These are phyloP conservation scores for Leccinum incarnatum DNA, from an alignment of 768 basidiomycete species.

Conservation along the genomic window DNA sequence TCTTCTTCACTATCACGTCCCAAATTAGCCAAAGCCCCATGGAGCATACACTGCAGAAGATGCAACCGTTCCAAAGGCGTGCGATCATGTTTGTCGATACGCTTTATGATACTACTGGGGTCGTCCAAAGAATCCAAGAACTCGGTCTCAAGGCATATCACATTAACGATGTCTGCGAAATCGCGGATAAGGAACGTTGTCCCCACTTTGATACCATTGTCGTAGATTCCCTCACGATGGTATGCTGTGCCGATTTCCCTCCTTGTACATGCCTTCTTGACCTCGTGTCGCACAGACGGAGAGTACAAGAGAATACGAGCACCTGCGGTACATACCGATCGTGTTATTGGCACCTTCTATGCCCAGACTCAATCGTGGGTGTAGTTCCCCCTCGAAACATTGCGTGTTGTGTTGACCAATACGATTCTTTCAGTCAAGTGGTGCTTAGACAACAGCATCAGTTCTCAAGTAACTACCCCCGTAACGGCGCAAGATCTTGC, in stretches of 20 bases:
- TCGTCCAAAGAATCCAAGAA: constrained; percentile 73
- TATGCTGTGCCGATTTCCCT: constrained; percentile 41
- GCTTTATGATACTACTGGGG: constrained; percentile 67
- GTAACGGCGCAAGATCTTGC: constrained; percentile 85
- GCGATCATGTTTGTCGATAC: constrained; percentile 94
- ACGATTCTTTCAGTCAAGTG: constrained; percentile 68
- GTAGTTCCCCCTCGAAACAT: not conserved
- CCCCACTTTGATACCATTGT: constrained; percentile 95
- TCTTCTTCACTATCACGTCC: constrained; percentile 95
- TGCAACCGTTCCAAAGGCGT: constrained; percentile 83
- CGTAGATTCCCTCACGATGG: constrained; percentile 83
- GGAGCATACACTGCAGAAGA: constrained; percentile 72
- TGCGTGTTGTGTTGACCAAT: constrained; percentile 3
- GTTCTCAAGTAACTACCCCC: constrained; percentile 91
- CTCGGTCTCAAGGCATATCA: constrained; percentile 77
- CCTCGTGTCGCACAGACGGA: constrained; percentile 61
- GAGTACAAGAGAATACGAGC: constrained; percentile 85
- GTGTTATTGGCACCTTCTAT: constrained; percentile 83
- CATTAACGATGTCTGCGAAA: constrained; percentile 74
- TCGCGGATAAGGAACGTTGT: constrained; percentile 75
- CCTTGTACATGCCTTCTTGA: constrained; percentile 4
- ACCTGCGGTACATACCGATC: constrained; percentile 94
- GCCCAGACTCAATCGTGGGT: constrained; percentile 72
- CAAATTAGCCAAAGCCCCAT: constrained; percentile 74
- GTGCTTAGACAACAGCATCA: constrained; percentile 95